Conservation (phyloP, 1,284 basidiomycete species). For the Singerocomus inundabilis region DNA sequence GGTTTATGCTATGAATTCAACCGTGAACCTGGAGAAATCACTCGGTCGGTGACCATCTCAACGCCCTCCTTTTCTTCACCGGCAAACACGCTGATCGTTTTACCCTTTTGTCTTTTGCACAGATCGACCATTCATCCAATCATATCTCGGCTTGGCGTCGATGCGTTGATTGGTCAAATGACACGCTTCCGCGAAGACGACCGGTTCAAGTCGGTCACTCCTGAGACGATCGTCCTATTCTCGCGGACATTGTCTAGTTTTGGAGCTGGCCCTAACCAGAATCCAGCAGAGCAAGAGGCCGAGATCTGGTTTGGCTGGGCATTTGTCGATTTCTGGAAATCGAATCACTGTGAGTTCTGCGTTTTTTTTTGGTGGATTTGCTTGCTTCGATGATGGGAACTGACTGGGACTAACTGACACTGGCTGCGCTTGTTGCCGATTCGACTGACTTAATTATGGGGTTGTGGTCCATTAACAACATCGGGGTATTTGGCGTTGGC, state of each 20-base stretch:
- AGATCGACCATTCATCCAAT: constrained; percentile 87
- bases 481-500: too few species aligned
- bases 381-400: not conserved
- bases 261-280: constrained; percentile 26
- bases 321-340: constrained; percentile 99
- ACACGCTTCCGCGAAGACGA: constrained; percentile 86
- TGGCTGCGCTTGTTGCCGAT: too few species aligned
- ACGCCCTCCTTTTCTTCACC: not conserved
- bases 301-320: constrained; percentile 98
- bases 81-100: not conserved
- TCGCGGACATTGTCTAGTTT: constrained; percentile 40
- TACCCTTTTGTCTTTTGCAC: not conserved
- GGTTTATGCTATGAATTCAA: constrained; percentile 96
- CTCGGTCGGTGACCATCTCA: constrained; percentile 51
- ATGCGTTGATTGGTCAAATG: constrained; percentile 88
- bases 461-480: too few species aligned
- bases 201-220: constrained; percentile 85
- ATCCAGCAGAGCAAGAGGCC: constrained; percentile 54
- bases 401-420: not conserved
- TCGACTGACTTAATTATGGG: too few species aligned
- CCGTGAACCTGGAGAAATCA: constrained; percentile 88
- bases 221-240: constrained; percentile 65
- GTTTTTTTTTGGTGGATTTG: too few species aligned
- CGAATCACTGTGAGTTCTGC: constrained; percentile 78
- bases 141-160: constrained; percentile 80